A percentile compares a stretch with the other conserved stretches of the same genome.
Conservation (phyloP, 257 asterid genomes). For the Petrea volubilis region DNA sequence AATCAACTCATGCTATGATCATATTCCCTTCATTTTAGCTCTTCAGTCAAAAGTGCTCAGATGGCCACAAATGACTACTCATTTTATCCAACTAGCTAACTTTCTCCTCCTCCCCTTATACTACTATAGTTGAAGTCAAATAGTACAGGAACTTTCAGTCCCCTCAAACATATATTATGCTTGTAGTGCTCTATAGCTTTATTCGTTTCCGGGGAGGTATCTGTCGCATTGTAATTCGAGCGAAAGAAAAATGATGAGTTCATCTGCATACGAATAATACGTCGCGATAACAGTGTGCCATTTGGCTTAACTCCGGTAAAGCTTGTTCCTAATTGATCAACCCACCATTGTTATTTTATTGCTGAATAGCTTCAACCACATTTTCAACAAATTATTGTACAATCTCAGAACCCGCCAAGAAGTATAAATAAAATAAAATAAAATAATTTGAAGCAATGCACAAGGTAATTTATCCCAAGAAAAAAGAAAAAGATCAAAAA, state of each 20-base stretch:
- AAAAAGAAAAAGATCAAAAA: too few relatives aligned
- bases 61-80: conserved; percentile 1
- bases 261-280: conserved; percentile 18
- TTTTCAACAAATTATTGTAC: neutral
- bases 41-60: conserved; percentile 32
- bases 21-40: neutral
- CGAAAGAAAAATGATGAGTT: conserved; percentile 17
- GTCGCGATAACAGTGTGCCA: neutral
- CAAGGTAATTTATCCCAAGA: too few relatives aligned
- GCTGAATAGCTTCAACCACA: neutral
- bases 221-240: conserved; percentile 1
- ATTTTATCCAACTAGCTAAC: neutral
- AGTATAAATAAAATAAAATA: too few relatives aligned
- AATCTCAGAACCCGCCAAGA: too few relatives aligned
- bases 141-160: neutral
- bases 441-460: too few relatives aligned
- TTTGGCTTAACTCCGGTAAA: neutral
- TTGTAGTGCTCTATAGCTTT: conserved; percentile 32
- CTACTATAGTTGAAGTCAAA: conserved; percentile 10
- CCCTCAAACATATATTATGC: neutral
- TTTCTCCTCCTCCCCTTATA: neutral
- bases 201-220: conserved; percentile 1
- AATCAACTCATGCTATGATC: conserved; percentile 21
- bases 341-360: neutral
- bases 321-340: neutral